Conservation (phyloP, 2,329 filamentous ascomycete species). For the Talaromyces albobiverticillius region DNA sequence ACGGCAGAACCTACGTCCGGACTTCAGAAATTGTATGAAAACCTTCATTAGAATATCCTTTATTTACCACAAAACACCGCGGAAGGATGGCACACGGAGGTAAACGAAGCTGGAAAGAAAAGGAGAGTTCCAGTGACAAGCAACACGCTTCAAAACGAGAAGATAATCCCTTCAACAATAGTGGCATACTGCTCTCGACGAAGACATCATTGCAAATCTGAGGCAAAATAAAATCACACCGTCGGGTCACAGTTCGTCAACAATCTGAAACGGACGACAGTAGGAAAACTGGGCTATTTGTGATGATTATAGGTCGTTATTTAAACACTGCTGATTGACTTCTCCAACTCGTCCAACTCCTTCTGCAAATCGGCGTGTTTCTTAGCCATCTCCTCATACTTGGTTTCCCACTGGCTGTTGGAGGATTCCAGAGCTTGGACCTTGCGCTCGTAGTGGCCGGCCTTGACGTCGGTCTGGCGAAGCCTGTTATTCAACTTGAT, state of each 20-base stretch:
- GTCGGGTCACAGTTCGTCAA: conserved; percentile 11
- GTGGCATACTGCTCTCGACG: conserved; percentile 5
- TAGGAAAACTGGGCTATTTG: conserved; percentile 17
- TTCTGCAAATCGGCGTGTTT: conserved; percentile 82
- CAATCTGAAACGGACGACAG: conserved; percentile 10
- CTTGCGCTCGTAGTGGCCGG: conserved; percentile 98
- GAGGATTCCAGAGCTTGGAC: conserved; percentile 92
- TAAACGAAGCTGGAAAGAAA: conserved; percentile 7
- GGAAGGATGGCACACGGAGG: conserved; percentile 17
- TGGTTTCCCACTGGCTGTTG: conserved; percentile 91
- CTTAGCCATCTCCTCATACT: conserved; percentile 97
- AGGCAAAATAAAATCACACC: neutral
- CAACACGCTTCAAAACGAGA: conserved; percentile 7
- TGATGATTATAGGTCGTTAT: conserved; percentile 20
- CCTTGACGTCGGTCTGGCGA: conserved; percentile 98
- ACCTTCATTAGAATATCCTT: conserved; percentile 10
- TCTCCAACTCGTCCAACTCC: conserved; percentile 86
- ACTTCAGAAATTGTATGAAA: neutral
- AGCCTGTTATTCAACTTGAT: conserved; percentile 60
- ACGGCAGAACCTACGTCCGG: neutral
- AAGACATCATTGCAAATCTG: conserved; percentile 2
- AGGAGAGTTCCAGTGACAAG: conserved; percentile 2
- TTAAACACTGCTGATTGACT: conserved; percentile 92
- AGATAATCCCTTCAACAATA: neutral
- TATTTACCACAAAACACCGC: conserved; percentile 15